Percentiles rank a stretch among this genome's conserved stretches.
These are phyloP conservation scores for Pseudogymnoascus sp. DNA, from an alignment of 2,329 filamentous ascomycete species.

Conservation along the genomic window DNA sequence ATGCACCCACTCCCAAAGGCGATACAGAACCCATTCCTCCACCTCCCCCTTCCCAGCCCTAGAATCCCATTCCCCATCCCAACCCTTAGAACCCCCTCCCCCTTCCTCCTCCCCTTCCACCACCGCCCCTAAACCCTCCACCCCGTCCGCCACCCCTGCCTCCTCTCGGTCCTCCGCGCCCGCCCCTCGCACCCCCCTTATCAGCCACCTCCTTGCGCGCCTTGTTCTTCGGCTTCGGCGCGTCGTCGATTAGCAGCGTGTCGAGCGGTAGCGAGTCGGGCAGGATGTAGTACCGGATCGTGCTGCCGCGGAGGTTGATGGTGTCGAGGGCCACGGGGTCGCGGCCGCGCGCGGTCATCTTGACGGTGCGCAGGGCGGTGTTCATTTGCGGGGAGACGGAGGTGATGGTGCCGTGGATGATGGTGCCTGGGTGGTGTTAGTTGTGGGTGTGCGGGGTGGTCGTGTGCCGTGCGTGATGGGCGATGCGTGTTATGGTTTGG, in stretches of 20 bases:
- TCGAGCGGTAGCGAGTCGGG: constrained; percentile 93
- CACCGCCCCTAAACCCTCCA: constrained; percentile 38
- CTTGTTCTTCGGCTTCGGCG: constrained; percentile 99
- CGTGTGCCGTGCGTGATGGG: not conserved
- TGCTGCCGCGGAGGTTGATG: constrained; percentile 94
- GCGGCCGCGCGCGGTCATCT: constrained; percentile 87
- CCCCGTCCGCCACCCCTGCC: constrained; percentile 36
- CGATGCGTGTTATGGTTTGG: constrained; percentile 5
- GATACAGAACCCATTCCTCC: not conserved
- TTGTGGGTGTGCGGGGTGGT: not conserved
- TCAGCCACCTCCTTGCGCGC: constrained; percentile 78
- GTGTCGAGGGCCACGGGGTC: constrained; percentile 84
- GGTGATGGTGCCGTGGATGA: constrained; percentile 93
- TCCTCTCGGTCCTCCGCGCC: constrained; percentile 37
- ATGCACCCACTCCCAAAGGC: not conserved
- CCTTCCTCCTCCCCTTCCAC: constrained; percentile 45
- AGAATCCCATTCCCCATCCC: not conserved
- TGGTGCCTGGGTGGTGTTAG: constrained; percentile 59
- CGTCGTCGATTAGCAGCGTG: constrained; percentile 90
- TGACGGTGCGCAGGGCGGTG: constrained; percentile 87
- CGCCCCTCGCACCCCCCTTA: constrained; percentile 45
- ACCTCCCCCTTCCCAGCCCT: constrained; percentile 25
- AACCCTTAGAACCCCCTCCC: constrained; percentile 37
- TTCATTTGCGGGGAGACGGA: constrained; percentile 99
- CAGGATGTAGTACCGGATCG: constrained; percentile 93